Base-by-base conservation (phyloP, 2,329 filamentous ascomycete species). In the Penicillium italicum region DNA sequence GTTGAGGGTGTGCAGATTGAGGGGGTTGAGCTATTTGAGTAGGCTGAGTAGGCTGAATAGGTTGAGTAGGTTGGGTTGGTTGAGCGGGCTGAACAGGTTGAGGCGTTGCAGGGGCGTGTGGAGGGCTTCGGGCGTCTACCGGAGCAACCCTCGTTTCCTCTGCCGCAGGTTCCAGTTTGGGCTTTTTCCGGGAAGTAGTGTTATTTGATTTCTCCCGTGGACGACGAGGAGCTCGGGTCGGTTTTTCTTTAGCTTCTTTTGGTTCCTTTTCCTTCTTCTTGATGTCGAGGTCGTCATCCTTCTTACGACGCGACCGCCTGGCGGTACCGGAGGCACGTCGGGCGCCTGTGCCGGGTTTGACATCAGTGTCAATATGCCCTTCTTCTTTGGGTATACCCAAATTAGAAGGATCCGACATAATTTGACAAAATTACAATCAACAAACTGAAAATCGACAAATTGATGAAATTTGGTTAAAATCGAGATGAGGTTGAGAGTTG, bases 171-270 rank as follows among this genome's bases (percentile, higher is more conserved):
- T 77, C 76, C 47, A 76, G 62, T 66, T 77, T 78, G 42, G 70
- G 69, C 61, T 76, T 77, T 66, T 78, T 85, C 63, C 82, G 80
- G 56, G 79, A 61, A 31, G 68, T 53, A 8, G 62, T 64, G 36
- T 67, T 61, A 34, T 64, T 66, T n/a, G 70, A 71, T 55, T 73
- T 73, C 52, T 74, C 71, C 18, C 72, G 66, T 26, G 66, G 67
- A 26, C 70, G 72, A 56, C 70, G 72, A 52, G 61, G 63, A 30
- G 64, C 62, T 30, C 72, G 66, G 20, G 64, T 56, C 47, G 50
- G 56, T 52, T 62, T 66, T 57, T 63, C 50, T 52, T 58, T 31
- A 49, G 54, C 24, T 46, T 63, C 59, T 47, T 68, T 67, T 2
- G 55, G 31, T 37, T 67, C 65, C 38, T 69, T 69, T 16, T 67